Conservation (phyloP, 345 rosid genomes). For the Viola odorata region DNA sequence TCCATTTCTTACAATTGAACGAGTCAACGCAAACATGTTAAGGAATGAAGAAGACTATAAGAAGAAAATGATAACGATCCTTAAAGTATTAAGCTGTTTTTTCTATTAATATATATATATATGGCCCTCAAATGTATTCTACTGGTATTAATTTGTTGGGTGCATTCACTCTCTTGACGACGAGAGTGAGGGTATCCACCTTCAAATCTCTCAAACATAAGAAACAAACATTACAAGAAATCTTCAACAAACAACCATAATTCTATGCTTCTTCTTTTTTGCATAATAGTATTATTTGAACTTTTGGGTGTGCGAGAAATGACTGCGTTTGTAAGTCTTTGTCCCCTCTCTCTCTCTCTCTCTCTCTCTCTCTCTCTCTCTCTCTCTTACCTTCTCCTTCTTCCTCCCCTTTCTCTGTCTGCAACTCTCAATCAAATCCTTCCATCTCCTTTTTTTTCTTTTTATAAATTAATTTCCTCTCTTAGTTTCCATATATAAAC, state of each 20-base stretch:
- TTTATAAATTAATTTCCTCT: slow-evolving; percentile 7
- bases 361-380: too few relatives aligned
- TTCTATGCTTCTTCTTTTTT: slow-evolving; percentile 4
- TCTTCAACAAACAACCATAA: slow-evolving; percentile 2
- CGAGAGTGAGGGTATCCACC: slow-evolving; percentile 3
- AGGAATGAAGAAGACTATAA: too few relatives aligned
- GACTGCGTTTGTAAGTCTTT: slow-evolving; percentile 19
- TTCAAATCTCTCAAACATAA: background rate
- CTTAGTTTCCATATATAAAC: slow-evolving; percentile 1
- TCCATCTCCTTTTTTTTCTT: background rate
- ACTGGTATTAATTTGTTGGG: background rate
- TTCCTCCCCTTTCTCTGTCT: background rate
- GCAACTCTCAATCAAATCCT: background rate
- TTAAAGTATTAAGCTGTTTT: too few relatives aligned
- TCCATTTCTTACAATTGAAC: too few relatives aligned
- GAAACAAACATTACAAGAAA: background rate
- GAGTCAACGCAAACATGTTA: too few relatives aligned
- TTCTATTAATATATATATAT: too few relatives aligned
- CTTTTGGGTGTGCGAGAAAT: slow-evolving; percentile 10
- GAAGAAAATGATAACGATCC: too few relatives aligned
- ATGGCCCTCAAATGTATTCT: too few relatives aligned
- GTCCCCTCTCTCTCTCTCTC: too few relatives aligned
- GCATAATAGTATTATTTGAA: background rate
- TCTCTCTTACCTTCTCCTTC: background rate
- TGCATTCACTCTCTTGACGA: background rate